Percentiles rank a stretch among this genome's conserved stretches.
Evolutionary conservation across 1,139 yeast genomes (phyloP).

Genomic region (Meyerozyma carpophila): DNA sequence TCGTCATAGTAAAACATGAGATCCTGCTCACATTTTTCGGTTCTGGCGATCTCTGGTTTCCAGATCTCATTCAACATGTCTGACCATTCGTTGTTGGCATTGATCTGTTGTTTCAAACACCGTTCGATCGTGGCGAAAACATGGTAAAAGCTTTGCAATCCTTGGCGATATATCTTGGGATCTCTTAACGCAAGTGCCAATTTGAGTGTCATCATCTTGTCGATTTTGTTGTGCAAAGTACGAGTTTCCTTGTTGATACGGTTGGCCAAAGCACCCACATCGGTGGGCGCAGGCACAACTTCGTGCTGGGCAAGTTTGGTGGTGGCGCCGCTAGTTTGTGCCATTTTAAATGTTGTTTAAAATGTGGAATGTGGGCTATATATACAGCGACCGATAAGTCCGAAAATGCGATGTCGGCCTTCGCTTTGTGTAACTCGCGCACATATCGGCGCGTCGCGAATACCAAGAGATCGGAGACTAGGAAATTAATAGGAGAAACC

Average conservation of each 20-base stretch:
- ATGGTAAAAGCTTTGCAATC: conserved; percentile 72
- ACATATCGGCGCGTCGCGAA: background rate
- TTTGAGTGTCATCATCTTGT: conserved; percentile 64
- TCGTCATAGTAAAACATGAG: conserved; percentile 61
- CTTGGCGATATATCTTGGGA: conserved; percentile 73
- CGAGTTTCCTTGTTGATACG: conserved; percentile 69
- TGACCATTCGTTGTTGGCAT: conserved; percentile 37
- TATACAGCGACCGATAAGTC: background rate
- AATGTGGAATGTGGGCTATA: background rate
- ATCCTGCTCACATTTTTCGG: conserved; percentile 54
- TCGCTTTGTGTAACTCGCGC: background rate
- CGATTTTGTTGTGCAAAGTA: conserved; percentile 60
- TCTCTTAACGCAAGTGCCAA: conserved; percentile 74
- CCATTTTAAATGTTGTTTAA: conserved; percentile 5
- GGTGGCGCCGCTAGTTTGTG: conserved; percentile 21
- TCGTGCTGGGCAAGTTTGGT: conserved; percentile 49
- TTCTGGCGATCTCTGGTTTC: conserved; percentile 69
- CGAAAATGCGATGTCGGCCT: conserved; percentile 1
- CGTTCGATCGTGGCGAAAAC: conserved; percentile 67
- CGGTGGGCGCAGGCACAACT: conserved; percentile 66
- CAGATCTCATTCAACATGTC: conserved; percentile 49
- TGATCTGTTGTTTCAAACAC: conserved; percentile 44
- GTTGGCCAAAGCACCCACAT: conserved; percentile 77
- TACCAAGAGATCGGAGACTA: background rate
- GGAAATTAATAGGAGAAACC: no score